Percentiles rank a stretch among this genome's conserved stretches.
phyloP scores from a whole-genome alignment of 2,329 filamentous ascomycete species.

The Parascedosporium putredinis region DNA sequence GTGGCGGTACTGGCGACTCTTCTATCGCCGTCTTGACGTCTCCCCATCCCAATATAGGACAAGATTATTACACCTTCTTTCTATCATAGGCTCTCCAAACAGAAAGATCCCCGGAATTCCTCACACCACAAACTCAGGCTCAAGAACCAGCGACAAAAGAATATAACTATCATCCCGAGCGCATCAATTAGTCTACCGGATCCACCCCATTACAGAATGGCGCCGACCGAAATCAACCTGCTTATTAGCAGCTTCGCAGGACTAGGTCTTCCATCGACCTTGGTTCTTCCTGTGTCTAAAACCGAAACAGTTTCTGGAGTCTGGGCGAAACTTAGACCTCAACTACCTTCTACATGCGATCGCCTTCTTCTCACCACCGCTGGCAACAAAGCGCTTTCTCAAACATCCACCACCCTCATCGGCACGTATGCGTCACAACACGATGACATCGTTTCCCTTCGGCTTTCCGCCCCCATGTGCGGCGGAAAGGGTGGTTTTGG shows the following conservation, averaged over 20 bases:
- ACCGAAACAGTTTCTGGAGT: constrained; percentile 59
- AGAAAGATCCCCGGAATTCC: too few species aligned
- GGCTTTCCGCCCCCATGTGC: constrained; percentile 66
- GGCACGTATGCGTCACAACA: constrained; percentile 48
- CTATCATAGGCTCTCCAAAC: too few species aligned
- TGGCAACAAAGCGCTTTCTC: constrained; percentile 59
- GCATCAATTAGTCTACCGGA: not conserved
- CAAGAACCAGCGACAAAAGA: too few species aligned
- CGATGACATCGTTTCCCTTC: constrained; percentile 70
- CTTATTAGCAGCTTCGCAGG: constrained; percentile 78
- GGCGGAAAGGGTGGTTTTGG: constrained; percentile 98
- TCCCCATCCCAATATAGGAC: too few species aligned
- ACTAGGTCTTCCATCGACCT: constrained; percentile 69
- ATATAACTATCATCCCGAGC: too few species aligned
- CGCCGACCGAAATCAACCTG: constrained; percentile 57
- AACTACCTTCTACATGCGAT: constrained; percentile 39
- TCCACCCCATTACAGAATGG: too few species aligned
- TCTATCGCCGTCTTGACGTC: too few species aligned
- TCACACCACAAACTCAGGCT: too few species aligned
- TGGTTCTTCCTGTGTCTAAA: constrained; percentile 62
- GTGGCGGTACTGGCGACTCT: too few species aligned
- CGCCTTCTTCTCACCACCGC: constrained; percentile 73
- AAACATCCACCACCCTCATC: constrained; percentile 42
- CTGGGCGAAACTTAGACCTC: constrained; percentile 49
- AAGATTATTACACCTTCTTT: too few species aligned